These are phyloP conservation scores for Coemansia sp. DNA, from an alignment of 192 early-diverging fungal genomes.

Conservation along the genomic window DNA sequence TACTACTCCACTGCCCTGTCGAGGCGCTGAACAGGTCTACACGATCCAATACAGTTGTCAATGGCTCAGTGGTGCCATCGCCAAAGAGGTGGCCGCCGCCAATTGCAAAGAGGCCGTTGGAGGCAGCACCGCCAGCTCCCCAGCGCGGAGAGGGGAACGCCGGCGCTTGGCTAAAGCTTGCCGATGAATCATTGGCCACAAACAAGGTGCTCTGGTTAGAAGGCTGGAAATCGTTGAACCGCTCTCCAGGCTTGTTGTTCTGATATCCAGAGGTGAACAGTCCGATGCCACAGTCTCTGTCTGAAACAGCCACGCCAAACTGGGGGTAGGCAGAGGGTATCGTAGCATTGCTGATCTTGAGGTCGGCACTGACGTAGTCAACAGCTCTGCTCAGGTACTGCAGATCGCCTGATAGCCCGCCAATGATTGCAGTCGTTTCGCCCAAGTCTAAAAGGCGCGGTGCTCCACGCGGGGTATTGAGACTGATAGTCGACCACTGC, in stretches of 20 bases:
- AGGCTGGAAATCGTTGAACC: slow-evolving; percentile 52
- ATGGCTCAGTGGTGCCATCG: slow-evolving; percentile 9
- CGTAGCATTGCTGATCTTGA: slow-evolving; percentile 14
- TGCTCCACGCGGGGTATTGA: slow-evolving; percentile 25
- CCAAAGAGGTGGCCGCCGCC: slow-evolving; percentile 47
- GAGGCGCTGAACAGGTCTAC: slow-evolving; percentile 41
- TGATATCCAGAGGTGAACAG: slow-evolving; percentile 42
- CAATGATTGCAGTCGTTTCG: slow-evolving; percentile 21
- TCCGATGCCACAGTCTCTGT: slow-evolving; percentile 21
- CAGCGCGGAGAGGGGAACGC: slow-evolving; percentile 44
- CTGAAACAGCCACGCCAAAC: slow-evolving; percentile 33
- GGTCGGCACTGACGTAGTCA: slow-evolving; percentile 30
- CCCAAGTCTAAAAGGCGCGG: slow-evolving; percentile 44
- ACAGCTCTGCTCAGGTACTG: slow-evolving; percentile 50
- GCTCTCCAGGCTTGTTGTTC: slow-evolving; percentile 46
- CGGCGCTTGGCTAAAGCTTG: slow-evolving; percentile 9
- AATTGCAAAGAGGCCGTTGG: slow-evolving; percentile 48
- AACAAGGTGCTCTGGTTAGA: slow-evolving; percentile 44
- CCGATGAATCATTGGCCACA: neutral
- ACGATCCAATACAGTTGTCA: slow-evolving; percentile 32
- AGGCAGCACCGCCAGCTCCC: slow-evolving; percentile 43
- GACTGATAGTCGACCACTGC: slow-evolving; percentile 30
- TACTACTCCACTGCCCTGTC: slow-evolving; percentile 33
- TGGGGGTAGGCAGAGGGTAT: slow-evolving; percentile 28
- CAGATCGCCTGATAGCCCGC: slow-evolving; percentile 48